Percentiles rank a stretch among this genome's conserved stretches.
Evolutionary conservation across 1,284 basidiomycete species (phyloP).

Genomic region (Rhodotorula sp.): DNA sequence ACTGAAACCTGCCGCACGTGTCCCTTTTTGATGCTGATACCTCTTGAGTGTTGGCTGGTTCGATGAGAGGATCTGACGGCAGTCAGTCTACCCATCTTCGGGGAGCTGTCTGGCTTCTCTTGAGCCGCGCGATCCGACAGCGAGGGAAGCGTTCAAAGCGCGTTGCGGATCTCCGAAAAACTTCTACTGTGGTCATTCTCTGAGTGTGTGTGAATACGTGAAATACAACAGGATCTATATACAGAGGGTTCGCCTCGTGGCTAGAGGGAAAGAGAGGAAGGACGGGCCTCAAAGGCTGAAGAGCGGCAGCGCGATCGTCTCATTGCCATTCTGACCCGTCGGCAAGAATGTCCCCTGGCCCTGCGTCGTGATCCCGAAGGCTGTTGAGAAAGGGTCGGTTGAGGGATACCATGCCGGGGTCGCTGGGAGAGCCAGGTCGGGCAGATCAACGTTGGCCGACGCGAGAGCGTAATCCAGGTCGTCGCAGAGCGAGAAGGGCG

Average conservation of each 20-base stretch:
- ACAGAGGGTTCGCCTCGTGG: neutral
- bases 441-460: neutral
- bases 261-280: too few relatives aligned
- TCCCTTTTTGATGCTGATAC: neutral
- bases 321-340: neutral
- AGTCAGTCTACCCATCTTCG: too few relatives aligned
- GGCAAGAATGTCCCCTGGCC: constrained; percentile 1
- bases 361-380: neutral
- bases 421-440: neutral
- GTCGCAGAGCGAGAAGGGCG: constrained; percentile 14
- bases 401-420: neutral
- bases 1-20: neutral
- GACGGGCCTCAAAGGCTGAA: neutral
- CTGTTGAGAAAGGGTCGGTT: neutral
- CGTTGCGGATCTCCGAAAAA: too few relatives aligned
- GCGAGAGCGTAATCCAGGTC: constrained; percentile 8
- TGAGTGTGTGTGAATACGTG: too few relatives aligned
- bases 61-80: too few relatives aligned
- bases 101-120: too few relatives aligned
- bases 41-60: too few relatives aligned
- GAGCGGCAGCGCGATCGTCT: constrained; percentile 10
- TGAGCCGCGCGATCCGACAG: too few relatives aligned
- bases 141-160: too few relatives aligned
- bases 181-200: too few relatives aligned
- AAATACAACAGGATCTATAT: neutral